Conservation (phyloP, 2,329 filamentous ascomycete genomes). For the Albifimbria verrucaria region DNA sequence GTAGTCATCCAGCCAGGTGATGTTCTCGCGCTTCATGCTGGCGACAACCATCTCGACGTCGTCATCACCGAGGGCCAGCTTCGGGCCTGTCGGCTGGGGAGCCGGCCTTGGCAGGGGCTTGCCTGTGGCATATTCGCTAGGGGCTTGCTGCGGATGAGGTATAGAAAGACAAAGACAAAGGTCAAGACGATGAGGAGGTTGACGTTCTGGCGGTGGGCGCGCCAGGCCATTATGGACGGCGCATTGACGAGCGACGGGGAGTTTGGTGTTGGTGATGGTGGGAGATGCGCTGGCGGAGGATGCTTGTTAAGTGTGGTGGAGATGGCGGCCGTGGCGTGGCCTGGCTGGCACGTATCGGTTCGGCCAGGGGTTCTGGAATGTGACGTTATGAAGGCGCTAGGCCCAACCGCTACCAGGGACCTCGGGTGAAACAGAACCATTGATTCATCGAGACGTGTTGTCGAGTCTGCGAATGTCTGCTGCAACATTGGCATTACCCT, state of each 20-base stretch:
- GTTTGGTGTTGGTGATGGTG: not conserved
- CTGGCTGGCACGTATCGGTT: too few relatives aligned
- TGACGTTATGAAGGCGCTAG: too few relatives aligned
- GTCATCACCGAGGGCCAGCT: conserved; percentile 17
- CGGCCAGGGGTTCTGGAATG: too few relatives aligned
- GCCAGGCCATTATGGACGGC: conserved; percentile 5
- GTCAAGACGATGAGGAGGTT: conserved; percentile 22
- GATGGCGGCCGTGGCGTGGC: too few relatives aligned
- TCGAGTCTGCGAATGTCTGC: too few relatives aligned
- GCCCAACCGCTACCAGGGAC: too few relatives aligned
- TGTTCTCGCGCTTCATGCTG: conserved; percentile 27
- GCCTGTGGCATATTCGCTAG: not conserved
- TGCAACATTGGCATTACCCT: too few relatives aligned
- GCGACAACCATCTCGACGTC: conserved; percentile 31
- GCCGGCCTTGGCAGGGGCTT: conserved; percentile 15
- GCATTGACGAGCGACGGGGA: not conserved
- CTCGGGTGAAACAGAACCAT: too few relatives aligned
- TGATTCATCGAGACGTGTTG: too few relatives aligned
- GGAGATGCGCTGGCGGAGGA: not conserved
- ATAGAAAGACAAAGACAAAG: too few relatives aligned
- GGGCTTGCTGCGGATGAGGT: conserved; percentile 7
- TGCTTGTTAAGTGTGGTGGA: not conserved
- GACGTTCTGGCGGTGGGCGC: conserved; percentile 17
- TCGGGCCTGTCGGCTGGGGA: conserved; percentile 5
- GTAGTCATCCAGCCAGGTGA: conserved; percentile 38